Percentiles rank a stretch among this genome's conserved stretches.
Evolutionary conservation across 805 yeast genomes (phyloP).

Genomic region (Ogataea ramenticola): DNA sequence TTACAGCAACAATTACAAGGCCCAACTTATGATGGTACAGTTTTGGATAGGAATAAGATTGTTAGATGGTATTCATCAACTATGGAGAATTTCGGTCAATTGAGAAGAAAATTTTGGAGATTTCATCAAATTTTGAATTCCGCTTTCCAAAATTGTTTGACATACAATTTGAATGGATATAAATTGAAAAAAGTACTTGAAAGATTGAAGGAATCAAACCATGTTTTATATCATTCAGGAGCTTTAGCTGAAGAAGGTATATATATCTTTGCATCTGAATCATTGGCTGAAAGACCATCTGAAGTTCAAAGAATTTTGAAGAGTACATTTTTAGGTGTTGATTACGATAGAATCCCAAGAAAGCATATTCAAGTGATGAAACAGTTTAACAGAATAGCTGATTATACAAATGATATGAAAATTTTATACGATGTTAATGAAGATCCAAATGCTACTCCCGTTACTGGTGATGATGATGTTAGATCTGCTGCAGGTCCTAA

Average conservation of each 20-base stretch:
- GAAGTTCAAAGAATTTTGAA: constrained; percentile 38
- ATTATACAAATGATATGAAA: constrained; percentile 2
- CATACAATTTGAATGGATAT: constrained; percentile 47
- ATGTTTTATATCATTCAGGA: constrained; percentile 65
- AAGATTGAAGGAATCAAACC: constrained; percentile 55
- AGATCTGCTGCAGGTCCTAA: background rate
- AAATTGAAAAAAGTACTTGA: constrained; percentile 45
- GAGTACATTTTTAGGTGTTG: constrained; percentile 46
- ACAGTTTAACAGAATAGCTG: constrained; percentile 18
- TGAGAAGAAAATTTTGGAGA: constrained; percentile 77
- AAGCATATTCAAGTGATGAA: constrained; percentile 24
- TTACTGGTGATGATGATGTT: background rate
- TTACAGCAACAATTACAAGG: constrained; percentile 65
- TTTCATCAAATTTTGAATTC: constrained; percentile 62
- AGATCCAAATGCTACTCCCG: constrained; percentile 23
- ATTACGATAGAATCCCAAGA: constrained; percentile 28
- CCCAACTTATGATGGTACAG: constrained; percentile 36
- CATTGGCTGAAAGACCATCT: constrained; percentile 34
- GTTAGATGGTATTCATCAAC: constrained; percentile 63
- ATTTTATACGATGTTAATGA: background rate
- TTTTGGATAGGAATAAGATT: constrained; percentile 31
- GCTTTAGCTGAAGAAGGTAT: constrained; percentile 66
- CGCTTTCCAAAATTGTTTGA: constrained; percentile 67
- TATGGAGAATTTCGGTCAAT: constrained; percentile 63
- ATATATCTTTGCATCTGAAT: constrained; percentile 71